Evolutionary conservation across 2,329 filamentous ascomycete species (phyloP).

Genomic region (Stemphylium beticola): DNA sequence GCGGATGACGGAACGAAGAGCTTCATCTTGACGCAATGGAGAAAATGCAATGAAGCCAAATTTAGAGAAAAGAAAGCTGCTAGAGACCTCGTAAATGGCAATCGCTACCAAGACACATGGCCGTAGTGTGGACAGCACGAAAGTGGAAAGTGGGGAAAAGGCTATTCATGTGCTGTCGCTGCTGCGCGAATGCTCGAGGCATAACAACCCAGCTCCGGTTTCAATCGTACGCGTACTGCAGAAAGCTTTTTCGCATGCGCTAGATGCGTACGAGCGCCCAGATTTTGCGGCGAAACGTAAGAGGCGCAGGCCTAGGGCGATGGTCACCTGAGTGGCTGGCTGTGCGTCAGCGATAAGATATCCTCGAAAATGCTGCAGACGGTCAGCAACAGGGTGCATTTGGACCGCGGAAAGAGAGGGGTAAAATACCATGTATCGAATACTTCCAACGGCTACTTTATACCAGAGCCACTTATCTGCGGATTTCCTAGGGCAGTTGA

Average conservation of each 20-base stretch:
- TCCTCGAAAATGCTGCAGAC: constrained; percentile 10
- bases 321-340: constrained; percentile 13
- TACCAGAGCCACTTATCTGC: constrained; percentile 17
- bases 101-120: neutral
- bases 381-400: constrained; percentile 16
- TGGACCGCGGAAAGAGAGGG: constrained; percentile 15
- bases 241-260: constrained; percentile 7
- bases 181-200: constrained; percentile 8
- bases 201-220: constrained; percentile 1
- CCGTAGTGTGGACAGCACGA: constrained; percentile 18
- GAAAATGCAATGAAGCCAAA: too few relatives aligned
- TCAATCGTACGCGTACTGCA: constrained; percentile 12
- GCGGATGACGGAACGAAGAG: neutral
- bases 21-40: neutral
- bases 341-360: constrained; percentile 19
- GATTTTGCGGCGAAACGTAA: constrained; percentile 20
- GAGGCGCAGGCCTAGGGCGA: constrained; percentile 13
- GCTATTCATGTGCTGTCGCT: constrained; percentile 11
- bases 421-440: constrained; percentile 18
- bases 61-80: neutral
- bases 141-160: constrained; percentile 16
- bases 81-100: too few relatives aligned
- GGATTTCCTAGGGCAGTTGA: constrained; percentile 22
- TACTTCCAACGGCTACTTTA: constrained; percentile 20
- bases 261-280: constrained; percentile 16